Percentiles rank a stretch among this genome's conserved stretches.
Conservation (phyloP, 148 eudicot species). For the Chenopodium suecicum region DNA sequence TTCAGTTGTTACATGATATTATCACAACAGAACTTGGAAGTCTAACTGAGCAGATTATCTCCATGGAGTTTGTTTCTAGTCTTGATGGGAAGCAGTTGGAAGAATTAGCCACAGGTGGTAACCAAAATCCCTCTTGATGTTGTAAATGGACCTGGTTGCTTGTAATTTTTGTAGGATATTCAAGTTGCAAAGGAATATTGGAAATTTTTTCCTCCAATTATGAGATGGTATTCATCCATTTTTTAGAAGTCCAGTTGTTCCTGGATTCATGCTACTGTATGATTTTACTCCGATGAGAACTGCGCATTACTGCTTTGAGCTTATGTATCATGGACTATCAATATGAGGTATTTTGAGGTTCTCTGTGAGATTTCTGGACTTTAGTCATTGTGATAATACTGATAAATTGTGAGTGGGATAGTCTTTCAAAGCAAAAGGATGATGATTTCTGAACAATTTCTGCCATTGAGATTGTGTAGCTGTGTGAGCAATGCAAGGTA, state of each 20-base stretch:
- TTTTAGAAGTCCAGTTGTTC: no score
- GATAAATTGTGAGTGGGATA: not conserved
- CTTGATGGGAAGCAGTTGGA: constrained; percentile 50
- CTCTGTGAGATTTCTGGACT: not conserved
- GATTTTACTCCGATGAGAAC: not conserved
- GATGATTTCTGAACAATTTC: not conserved
- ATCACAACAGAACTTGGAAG: constrained; percentile 38
- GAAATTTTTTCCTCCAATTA: not conserved
- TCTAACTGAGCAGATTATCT: constrained; percentile 35
- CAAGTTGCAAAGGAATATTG: constrained; percentile 7
- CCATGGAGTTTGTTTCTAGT: constrained; percentile 50
- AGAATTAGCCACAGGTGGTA: constrained; percentile 33
- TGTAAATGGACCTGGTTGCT: constrained; percentile 4
- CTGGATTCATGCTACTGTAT: not conserved
- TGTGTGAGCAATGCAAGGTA: not conserved
- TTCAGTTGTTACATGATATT: constrained; percentile 41
- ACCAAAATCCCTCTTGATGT: constrained; percentile 6
- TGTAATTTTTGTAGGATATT: constrained; percentile 6
- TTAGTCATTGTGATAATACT: not conserved
- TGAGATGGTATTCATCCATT: not conserved
- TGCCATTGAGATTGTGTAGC: not conserved
- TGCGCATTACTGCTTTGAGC: constrained; percentile 8
- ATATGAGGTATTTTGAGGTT: not conserved
- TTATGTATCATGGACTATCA: not conserved
- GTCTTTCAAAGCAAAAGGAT: not conserved